Conservation (phyloP, 371 early-diverging fungal species). For the Nematocida displodere region DNA sequence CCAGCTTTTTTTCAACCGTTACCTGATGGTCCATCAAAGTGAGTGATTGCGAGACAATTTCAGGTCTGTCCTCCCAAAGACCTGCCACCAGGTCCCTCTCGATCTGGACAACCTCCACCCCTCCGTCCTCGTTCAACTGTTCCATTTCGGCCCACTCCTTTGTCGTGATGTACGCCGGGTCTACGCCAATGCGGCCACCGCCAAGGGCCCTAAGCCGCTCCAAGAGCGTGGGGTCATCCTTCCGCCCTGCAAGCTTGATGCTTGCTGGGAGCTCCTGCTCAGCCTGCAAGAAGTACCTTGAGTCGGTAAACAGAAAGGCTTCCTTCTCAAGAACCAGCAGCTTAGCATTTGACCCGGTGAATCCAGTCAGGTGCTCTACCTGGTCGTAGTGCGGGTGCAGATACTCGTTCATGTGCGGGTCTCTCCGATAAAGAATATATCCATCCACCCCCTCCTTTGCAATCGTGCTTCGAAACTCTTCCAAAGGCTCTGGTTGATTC, state of each 20-base stretch:
- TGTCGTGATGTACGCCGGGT: conserved; percentile 55
- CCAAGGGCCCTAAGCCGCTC: conserved; percentile 47
- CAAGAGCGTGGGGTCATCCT: conserved; percentile 68
- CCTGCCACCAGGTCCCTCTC: conserved; percentile 28
- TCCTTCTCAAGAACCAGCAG: conserved; percentile 71
- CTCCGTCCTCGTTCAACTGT: conserved; percentile 17
- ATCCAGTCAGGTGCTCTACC: conserved; percentile 85
- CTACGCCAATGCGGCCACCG: conserved; percentile 48
- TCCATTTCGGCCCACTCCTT: conserved; percentile 67
- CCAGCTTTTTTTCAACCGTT: conserved; percentile 68
- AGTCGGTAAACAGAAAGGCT: conserved; percentile 86
- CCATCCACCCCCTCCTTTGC: conserved; percentile 45
- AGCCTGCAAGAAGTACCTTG: conserved; percentile 92
- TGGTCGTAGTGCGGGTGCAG: conserved; percentile 81
- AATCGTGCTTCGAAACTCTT: neutral
- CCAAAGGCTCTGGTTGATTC: too few relatives aligned
- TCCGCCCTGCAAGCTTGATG: conserved; percentile 67
- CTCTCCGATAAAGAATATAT: conserved; percentile 56
- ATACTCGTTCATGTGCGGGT: conserved; percentile 76
- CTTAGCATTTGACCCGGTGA: conserved; percentile 87
- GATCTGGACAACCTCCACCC: conserved; percentile 32
- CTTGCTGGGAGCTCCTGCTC: conserved; percentile 72
- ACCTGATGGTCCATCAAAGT: conserved; percentile 18
- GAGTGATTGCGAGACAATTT: conserved; percentile 8
- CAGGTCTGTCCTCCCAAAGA: conserved; percentile 36